Evolutionary conservation across 78 protist genomes (phyloP).

Genomic region (Polysphondylium violaceum): DNA sequence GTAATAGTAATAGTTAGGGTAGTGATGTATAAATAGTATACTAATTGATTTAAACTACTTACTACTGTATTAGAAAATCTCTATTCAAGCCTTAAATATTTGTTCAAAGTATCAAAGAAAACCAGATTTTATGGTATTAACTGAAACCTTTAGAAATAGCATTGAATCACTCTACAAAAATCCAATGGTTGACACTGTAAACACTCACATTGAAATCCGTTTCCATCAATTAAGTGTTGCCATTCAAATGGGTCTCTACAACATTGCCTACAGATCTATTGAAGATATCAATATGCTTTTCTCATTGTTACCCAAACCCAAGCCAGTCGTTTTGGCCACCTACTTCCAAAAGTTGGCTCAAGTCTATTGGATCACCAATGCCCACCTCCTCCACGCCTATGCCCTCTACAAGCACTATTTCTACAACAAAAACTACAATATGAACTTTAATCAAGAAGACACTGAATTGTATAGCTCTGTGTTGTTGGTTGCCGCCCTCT

Average conservation of each 20-base stretch:
- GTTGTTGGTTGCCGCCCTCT: slow-evolving; percentile 53
- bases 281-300: slow-evolving; percentile 90
- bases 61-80: not conserved
- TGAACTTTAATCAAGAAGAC: slow-evolving; percentile 20
- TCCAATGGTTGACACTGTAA: slow-evolving; percentile 82
- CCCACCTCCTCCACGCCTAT: slow-evolving; percentile 86
- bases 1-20: not conserved
- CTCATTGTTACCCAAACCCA: slow-evolving; percentile 56
- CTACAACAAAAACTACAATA: slow-evolving; percentile 65
- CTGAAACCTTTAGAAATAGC: slow-evolving; percentile 89
- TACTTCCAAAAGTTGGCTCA: slow-evolving; percentile 87
- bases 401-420: slow-evolving; percentile 52
- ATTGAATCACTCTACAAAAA: slow-evolving; percentile 59
- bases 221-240: slow-evolving; percentile 92
- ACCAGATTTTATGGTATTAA: slow-evolving; percentile 89
- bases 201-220: slow-evolving; percentile 88
- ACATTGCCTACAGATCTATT: slow-evolving; percentile 88
- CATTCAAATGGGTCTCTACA: slow-evolving; percentile 90
- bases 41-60: slow-evolving; percentile 72
- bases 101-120: slow-evolving; percentile 91
- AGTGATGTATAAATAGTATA: not conserved
- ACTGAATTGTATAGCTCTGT: slow-evolving; percentile 10
- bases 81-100: slow-evolving; percentile 85
- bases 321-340: slow-evolving; percentile 77
- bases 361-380: slow-evolving; percentile 89